A percentile compares a stretch with the other conserved stretches of the same genome.
Conservation (phyloP, 1,139 yeast genomes). For the Magnusiomyces magnusii region DNA sequence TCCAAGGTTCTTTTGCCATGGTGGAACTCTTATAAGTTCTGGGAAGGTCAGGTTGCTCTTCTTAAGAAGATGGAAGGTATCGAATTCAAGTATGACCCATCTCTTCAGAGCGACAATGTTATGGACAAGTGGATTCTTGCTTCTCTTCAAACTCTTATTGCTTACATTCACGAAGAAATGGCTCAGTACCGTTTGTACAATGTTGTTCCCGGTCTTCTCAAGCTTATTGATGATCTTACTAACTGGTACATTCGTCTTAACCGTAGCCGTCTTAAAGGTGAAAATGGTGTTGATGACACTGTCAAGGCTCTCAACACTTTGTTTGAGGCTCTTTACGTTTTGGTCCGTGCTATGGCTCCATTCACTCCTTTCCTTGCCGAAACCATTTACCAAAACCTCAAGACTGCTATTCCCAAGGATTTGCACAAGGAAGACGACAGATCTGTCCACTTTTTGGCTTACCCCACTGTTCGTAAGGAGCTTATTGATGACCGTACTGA, state of each 20-base stretch:
- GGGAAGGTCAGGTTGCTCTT: slow-evolving; percentile 87
- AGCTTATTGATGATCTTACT: slow-evolving; percentile 87
- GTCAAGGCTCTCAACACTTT: slow-evolving; percentile 80
- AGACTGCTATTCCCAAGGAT: slow-evolving; percentile 49
- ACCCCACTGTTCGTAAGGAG: slow-evolving; percentile 80
- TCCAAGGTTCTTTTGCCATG: slow-evolving; percentile 94
- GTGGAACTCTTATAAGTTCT: slow-evolving; percentile 96
- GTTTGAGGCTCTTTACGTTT: slow-evolving; percentile 80
- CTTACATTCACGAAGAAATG: slow-evolving; percentile 87
- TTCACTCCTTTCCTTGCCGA: slow-evolving; percentile 96
- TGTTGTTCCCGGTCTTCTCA: slow-evolving; percentile 86
- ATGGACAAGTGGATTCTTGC: slow-evolving; percentile 98
- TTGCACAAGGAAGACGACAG: slow-evolving; percentile 49
- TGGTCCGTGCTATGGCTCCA: slow-evolving; percentile 97
- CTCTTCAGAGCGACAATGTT: slow-evolving; percentile 62
- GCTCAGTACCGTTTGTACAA: slow-evolving; percentile 81
- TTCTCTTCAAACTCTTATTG: slow-evolving; percentile 81
- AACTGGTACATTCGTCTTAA: slow-evolving; percentile 99
- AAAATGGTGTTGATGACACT: slow-evolving; percentile 77
- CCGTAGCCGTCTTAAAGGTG: slow-evolving; percentile 97
- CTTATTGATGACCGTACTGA: slow-evolving; percentile 68
- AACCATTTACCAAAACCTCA: slow-evolving; percentile 72
- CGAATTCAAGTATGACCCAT: slow-evolving; percentile 66
- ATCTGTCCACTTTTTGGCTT: slow-evolving; percentile 87
- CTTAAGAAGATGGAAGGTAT: slow-evolving; percentile 65